A percentile compares a stretch with the other conserved stretches of the same genome.
Conservation (phyloP, 1,284 basidiomycete species). For the Cryptococcus deneoformans region DNA sequence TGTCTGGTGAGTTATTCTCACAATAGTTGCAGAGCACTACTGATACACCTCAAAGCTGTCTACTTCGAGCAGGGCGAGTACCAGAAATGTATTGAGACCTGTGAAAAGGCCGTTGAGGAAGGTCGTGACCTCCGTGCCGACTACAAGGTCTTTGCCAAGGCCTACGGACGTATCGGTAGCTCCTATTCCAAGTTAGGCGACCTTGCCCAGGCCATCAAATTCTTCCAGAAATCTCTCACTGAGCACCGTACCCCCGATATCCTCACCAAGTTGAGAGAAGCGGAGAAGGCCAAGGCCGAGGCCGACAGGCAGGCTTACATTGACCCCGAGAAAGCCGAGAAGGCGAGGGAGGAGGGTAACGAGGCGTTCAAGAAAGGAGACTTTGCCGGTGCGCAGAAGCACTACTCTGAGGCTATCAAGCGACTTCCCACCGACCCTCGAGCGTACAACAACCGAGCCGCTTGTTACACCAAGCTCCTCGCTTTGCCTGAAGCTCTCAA, state of each 20-base stretch:
- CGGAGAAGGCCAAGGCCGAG: conserved; percentile 77
- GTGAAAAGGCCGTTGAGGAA: conserved; percentile 92
- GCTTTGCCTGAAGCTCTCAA: conserved; percentile 96
- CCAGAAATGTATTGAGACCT: conserved; percentile 85
- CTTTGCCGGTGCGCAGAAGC: conserved; percentile 88
- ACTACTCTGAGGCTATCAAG: conserved; percentile 96
- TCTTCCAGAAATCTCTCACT: conserved; percentile 85
- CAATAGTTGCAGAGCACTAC: background rate
- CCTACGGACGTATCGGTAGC: conserved; percentile 84
- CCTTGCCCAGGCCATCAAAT: conserved; percentile 75
- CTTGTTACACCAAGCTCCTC: conserved; percentile 92
- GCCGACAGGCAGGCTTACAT: conserved; percentile 80
- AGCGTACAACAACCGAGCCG: conserved; percentile 96
- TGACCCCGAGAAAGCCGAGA: conserved; percentile 78
- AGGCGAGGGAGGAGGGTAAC: conserved; percentile 91
- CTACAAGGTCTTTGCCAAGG: conserved; percentile 62
- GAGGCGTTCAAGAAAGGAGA: conserved; percentile 85
- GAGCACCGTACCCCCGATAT: conserved; percentile 96
- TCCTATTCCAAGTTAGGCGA: conserved; percentile 83
- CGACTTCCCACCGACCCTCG: conserved; percentile 85
- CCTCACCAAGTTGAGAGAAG: conserved; percentile 81
- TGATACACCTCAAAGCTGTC: conserved; percentile 58
- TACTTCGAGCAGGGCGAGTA: conserved; percentile 93
- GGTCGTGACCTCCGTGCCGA: conserved; percentile 64
- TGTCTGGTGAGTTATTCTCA: conserved; percentile 60